Conservation (phyloP, 2,329 filamentous ascomycete genomes). For the Exutisphaerella laricina region DNA sequence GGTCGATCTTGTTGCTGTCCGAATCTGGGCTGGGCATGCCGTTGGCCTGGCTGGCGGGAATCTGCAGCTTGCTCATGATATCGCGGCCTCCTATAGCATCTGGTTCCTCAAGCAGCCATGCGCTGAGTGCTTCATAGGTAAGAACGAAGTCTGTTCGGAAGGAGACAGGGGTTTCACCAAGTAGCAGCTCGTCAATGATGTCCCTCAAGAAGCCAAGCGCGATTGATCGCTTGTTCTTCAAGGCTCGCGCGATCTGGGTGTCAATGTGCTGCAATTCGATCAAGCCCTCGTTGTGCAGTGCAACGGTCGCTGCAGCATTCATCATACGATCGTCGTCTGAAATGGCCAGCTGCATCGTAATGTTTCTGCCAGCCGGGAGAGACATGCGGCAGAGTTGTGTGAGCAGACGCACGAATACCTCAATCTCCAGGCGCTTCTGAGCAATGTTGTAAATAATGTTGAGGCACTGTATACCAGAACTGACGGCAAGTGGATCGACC, state of each 20-base stretch:
- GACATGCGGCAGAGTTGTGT: constrained; percentile 58
- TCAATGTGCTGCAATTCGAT: constrained; percentile 56
- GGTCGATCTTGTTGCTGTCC: constrained; percentile 60
- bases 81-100: constrained; percentile 60
- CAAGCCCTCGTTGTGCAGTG: constrained; percentile 54
- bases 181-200: constrained; percentile 70
- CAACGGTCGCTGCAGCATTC: constrained; percentile 56
- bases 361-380: constrained; percentile 50
- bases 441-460: constrained; percentile 50
- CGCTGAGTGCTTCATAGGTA: constrained; percentile 73
- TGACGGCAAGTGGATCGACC: constrained; percentile 52
- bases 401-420: constrained; percentile 58
- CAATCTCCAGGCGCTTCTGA: constrained; percentile 53
- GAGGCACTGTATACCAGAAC: constrained; percentile 46
- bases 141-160: constrained; percentile 80
- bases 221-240: constrained; percentile 63
- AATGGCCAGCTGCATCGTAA: constrained; percentile 47
- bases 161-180: constrained; percentile 70
- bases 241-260: constrained; percentile 64
- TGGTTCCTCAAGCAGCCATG: constrained; percentile 72
- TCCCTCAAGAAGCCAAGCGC: constrained; percentile 76
- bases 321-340: constrained; percentile 57
- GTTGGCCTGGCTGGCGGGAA: constrained; percentile 52
- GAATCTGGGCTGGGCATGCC: constrained; percentile 54
- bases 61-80: constrained; percentile 62